Evolutionary conservation across 2,329 filamentous ascomycete genomes (phyloP).

Genomic region (Pyrenophora seminiperda): DNA sequence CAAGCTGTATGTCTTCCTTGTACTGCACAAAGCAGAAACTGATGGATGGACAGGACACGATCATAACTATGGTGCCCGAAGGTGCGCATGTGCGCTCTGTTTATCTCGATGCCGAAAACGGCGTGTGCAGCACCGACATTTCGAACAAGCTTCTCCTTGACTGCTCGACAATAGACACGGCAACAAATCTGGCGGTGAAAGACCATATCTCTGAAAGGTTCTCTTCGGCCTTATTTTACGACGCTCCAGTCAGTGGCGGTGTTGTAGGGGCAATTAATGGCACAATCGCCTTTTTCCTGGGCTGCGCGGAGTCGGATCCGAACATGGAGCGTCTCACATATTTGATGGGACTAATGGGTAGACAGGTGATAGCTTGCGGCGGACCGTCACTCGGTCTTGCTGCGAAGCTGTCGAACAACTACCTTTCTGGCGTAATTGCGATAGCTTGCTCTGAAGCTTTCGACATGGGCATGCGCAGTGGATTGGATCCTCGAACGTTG

Average conservation of each 20-base stretch:
- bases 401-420: slow-evolving; percentile 67
- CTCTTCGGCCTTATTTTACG: slow-evolving; percentile 56
- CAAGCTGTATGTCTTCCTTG: slow-evolving; percentile 50
- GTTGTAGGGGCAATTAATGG: slow-evolving; percentile 58
- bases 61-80: slow-evolving; percentile 62
- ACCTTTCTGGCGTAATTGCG: slow-evolving; percentile 63
- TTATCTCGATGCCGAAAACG: slow-evolving; percentile 54
- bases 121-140: slow-evolving; percentile 51
- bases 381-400: slow-evolving; percentile 61
- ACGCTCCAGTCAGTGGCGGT: slow-evolving; percentile 60
- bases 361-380: slow-evolving; percentile 61
- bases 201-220: slow-evolving; percentile 47
- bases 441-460: slow-evolving; percentile 64
- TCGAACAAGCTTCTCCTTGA: slow-evolving; percentile 58
- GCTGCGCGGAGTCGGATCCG: slow-evolving; percentile 53
- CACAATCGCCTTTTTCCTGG: slow-evolving; percentile 62
- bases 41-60: slow-evolving; percentile 48
- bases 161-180: slow-evolving; percentile 62
- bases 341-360: slow-evolving; percentile 59
- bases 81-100: slow-evolving; percentile 58
- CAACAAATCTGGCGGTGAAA: slow-evolving; percentile 55
- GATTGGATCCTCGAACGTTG: slow-evolving; percentile 61
- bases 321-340: slow-evolving; percentile 52
- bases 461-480: slow-evolving; percentile 64
- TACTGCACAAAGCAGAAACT: background rate